phyloP scores from a whole-genome alignment of 1,139 yeast genomes.

The Geotrichum europaeum region DNA sequence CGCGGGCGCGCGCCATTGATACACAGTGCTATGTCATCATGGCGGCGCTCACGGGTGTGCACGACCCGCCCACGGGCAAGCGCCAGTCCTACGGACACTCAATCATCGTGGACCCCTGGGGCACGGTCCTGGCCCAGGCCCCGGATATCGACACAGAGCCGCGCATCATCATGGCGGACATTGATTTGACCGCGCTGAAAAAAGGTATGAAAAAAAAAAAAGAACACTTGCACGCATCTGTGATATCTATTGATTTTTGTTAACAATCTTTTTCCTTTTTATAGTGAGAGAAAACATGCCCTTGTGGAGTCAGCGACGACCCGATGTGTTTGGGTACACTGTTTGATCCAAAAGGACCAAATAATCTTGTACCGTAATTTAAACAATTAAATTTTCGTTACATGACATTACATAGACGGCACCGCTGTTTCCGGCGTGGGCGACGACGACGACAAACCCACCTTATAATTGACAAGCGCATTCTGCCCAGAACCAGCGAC shows the following conservation, averaged over 20 bases:
- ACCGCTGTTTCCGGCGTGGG: background rate
- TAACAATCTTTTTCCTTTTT: background rate
- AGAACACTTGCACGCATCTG: background rate
- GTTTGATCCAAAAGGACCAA: background rate
- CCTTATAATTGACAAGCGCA: background rate
- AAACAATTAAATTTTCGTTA: background rate
- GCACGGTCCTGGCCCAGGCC: constrained; percentile 62
- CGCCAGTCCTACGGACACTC: constrained; percentile 75
- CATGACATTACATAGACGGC: background rate
- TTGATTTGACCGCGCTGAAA: constrained; percentile 49
- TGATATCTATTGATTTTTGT: background rate
- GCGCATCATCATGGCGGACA: constrained; percentile 61
- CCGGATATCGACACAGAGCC: constrained; percentile 45
- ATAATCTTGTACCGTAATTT: too few relatives aligned
- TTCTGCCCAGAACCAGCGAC: background rate
- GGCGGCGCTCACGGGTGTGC: constrained; percentile 89
- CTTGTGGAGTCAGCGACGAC: constrained; percentile 60
- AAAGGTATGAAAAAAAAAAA: constrained; percentile 39
- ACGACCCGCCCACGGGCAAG: constrained; percentile 41
- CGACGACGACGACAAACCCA: background rate
- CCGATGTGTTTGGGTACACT: constrained; percentile 43
- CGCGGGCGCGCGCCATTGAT: constrained; percentile 79
- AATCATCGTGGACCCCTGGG: constrained; percentile 87
- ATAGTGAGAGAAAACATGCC: constrained; percentile 67
- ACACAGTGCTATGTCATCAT: constrained; percentile 80